These are phyloP conservation scores for Eimeria necatrix DNA, from an alignment of 169 alveolate genomes.

Conservation along the genomic window DNA sequence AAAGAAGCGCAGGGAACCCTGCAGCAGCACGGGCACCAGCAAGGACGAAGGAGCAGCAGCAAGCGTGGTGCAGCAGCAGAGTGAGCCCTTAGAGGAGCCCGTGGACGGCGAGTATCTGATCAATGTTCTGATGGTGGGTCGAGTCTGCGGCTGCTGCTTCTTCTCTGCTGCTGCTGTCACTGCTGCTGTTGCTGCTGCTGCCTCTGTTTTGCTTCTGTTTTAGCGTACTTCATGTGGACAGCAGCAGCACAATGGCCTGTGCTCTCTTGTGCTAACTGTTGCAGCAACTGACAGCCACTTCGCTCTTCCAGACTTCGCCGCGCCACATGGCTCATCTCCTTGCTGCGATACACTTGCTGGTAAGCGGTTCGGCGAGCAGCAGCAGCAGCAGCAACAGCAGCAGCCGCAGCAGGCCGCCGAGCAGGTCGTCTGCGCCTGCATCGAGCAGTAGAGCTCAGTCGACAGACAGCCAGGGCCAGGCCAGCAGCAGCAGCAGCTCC, in stretches of 20 bases:
- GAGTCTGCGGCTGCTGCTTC: background rate
- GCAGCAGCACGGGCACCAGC: conserved; percentile 51
- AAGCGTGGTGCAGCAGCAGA: background rate
- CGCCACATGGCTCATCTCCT: conserved; percentile 66
- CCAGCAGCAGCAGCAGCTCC: conserved; percentile 55
- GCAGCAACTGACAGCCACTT: conserved; percentile 71
- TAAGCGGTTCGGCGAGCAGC: conserved; percentile 10
- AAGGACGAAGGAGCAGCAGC: background rate
- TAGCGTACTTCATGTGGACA: background rate
- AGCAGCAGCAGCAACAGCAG: conserved; percentile 44
- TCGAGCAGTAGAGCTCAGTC: background rate
- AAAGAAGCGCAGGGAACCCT: conserved; percentile 59
- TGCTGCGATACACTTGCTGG: conserved; percentile 37
- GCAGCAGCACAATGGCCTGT: background rate
- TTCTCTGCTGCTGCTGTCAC: background rate
- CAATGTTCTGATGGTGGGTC: conserved; percentile 75
- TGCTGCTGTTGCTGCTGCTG: conserved; percentile 14
- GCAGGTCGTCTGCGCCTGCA: background rate
- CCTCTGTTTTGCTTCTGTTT: background rate
- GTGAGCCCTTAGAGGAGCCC: background rate
- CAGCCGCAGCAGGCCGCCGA: conserved; percentile 20
- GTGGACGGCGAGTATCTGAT: conserved; percentile 60
- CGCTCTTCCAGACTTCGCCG: conserved; percentile 65
- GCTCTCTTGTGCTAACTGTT: background rate
- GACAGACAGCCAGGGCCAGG: background rate